phyloP scores from a whole-genome alignment of 208 protist species.

The Leishmania guyanensis region DNA sequence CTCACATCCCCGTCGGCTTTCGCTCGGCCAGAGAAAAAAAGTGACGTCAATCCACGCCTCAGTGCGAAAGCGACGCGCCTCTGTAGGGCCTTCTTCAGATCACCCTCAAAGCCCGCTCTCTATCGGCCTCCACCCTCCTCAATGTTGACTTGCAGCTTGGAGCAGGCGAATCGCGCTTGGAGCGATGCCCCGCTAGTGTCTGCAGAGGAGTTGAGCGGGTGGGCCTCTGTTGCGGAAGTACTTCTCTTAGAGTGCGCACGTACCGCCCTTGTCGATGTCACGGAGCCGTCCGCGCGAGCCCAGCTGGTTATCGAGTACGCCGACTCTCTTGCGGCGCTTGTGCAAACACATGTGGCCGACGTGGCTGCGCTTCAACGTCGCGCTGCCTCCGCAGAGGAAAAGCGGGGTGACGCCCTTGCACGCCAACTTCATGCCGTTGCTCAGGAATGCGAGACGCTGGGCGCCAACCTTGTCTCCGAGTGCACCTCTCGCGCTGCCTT shows the following conservation, averaged over 20 bases:
- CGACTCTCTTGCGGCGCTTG: conserved; percentile 9
- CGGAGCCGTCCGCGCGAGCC: conserved; percentile 36
- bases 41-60: background rate
- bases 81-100: background rate
- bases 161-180: background rate
- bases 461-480: conserved; percentile 7
- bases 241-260: conserved; percentile 31
- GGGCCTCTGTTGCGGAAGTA: conserved; percentile 34
- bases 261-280: conserved; percentile 21
- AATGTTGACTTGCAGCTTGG: conserved; percentile 14
- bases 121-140: background rate
- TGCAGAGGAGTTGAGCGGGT: conserved; percentile 36
- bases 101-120: background rate
- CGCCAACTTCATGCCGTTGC: background rate
- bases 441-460: conserved; percentile 9
- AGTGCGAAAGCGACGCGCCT: background rate
- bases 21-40: background rate
- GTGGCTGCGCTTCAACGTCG: conserved; percentile 10
- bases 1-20: background rate
- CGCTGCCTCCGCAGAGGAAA: background rate
- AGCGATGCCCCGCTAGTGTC: background rate
- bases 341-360: conserved; percentile 2
- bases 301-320: conserved; percentile 10
- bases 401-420: conserved; percentile 1
- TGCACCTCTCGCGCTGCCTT: conserved; percentile 3